Evolutionary conservation across 208 protist species (phyloP).

Genomic region (Wallacemonas sp.): DNA sequence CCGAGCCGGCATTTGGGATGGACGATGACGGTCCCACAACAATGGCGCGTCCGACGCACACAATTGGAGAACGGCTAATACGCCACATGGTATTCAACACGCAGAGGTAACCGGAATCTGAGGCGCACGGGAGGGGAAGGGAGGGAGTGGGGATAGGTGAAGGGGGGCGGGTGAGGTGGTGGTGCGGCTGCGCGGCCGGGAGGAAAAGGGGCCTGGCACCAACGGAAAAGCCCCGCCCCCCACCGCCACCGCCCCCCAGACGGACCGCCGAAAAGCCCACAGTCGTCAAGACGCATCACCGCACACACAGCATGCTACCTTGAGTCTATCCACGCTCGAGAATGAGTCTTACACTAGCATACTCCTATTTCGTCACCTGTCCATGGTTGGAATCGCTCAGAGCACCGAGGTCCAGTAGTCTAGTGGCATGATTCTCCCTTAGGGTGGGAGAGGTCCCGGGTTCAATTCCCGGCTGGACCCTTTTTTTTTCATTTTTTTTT

Average conservation of each 20-base stretch:
- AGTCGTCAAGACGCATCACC: too few species aligned
- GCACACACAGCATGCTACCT: too few species aligned
- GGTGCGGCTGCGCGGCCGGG: not conserved
- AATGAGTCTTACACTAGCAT: too few species aligned
- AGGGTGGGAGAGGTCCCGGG: slow-evolving; percentile 92
- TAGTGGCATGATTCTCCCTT: slow-evolving; percentile 94
- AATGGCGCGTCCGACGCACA: slow-evolving; percentile 14
- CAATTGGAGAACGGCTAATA: too few species aligned
- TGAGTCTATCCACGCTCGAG: too few species aligned
- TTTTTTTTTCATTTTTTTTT: slow-evolving; percentile 34
- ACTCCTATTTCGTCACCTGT: too few species aligned
- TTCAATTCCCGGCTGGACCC: slow-evolving; percentile 85
- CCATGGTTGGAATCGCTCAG: not conserved
- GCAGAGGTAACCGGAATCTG: too few species aligned
- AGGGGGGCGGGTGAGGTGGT: not conserved
- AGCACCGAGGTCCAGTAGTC: slow-evolving; percentile 77
- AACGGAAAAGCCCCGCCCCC: not conserved
- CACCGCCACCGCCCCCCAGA: too few species aligned
- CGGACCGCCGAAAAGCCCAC: not conserved
- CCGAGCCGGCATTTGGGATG: slow-evolving; percentile 21
- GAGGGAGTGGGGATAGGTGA: not conserved
- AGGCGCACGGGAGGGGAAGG: too few species aligned
- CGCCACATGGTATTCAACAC: too few species aligned
- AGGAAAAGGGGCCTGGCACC: not conserved
- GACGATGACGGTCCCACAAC: slow-evolving; percentile 37